These are phyloP conservation scores for Trametes elegans DNA, from an alignment of 768 basidiomycete species.

Conservation along the genomic window DNA sequence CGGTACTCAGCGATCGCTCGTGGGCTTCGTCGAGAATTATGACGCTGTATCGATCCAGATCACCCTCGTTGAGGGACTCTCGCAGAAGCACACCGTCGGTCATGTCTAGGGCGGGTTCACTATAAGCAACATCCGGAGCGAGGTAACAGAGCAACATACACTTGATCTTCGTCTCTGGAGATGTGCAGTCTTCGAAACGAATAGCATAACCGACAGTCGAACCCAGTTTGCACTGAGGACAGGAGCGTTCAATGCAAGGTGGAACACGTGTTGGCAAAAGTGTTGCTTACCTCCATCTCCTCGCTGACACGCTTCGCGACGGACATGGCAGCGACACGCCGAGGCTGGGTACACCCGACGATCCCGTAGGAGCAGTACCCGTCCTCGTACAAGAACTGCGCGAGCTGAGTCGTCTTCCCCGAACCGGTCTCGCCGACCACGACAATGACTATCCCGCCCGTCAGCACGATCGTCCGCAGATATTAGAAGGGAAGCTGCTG, in stretches of 20 bases:
- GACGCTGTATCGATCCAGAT: conserved; percentile 93
- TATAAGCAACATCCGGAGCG: no score
- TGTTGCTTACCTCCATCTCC: conserved; percentile 84
- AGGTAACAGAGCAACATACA: no score
- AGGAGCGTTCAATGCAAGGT: conserved; percentile 7
- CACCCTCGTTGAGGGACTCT: conserved; percentile 98
- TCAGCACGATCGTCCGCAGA: no score
- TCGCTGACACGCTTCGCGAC: conserved; percentile 99
- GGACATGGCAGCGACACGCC: conserved; percentile 99
- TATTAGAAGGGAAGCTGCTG: no score
- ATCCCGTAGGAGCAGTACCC: conserved; percentile 89
- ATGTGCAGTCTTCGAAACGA: conserved; percentile 97
- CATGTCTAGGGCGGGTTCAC: conserved; percentile 70
- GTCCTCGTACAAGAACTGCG: conserved; percentile 96
- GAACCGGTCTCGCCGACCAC: conserved; percentile 99
- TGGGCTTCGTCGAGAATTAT: conserved; percentile 99
- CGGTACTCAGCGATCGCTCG: conserved; percentile 95
- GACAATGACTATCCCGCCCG: conserved; percentile 64
- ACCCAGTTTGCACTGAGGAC: conserved; percentile 93
- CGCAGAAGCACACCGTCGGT: conserved; percentile 98
- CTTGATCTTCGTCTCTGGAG: conserved; percentile 93
- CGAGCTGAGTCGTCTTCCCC: conserved; percentile 95
- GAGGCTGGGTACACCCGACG: conserved; percentile 96
- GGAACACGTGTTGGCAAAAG: not conserved
- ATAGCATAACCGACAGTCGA: conserved; percentile 94